A percentile compares a stretch with the other conserved stretches of the same genome.
phyloP scores from a whole-genome alignment of 306 rosid species.

The Acmispon strigosus region DNA sequence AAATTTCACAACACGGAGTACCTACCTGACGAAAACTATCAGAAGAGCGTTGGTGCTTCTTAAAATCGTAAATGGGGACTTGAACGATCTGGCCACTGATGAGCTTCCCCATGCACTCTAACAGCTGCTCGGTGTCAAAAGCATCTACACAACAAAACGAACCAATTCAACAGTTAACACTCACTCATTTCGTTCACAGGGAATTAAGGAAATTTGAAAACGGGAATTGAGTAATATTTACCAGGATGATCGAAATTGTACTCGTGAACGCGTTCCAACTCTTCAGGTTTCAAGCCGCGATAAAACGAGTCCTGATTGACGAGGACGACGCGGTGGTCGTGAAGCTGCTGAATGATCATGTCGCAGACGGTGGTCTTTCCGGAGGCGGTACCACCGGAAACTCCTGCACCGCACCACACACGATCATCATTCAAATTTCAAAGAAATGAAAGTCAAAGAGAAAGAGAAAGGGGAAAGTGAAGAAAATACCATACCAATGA shows the following conservation, averaged over 20 bases:
- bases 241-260: constrained; percentile 99
- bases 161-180: background rate
- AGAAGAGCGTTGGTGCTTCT: constrained; percentile 69
- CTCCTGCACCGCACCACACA: constrained; percentile 41
- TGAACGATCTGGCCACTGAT: constrained; percentile 66
- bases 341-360: constrained; percentile 98
- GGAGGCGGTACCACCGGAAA: constrained; percentile 98
- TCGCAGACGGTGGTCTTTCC: constrained; percentile 98
- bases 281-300: constrained; percentile 91
- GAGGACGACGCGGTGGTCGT: constrained; percentile 92
- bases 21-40: constrained; percentile 97
- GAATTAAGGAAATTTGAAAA: background rate
- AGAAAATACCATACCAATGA: constrained; percentile 77
- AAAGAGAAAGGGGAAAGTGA: no score
- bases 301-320: constrained; percentile 98
- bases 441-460: no score
- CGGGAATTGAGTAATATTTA: background rate
- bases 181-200: background rate
- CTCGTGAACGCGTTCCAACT: constrained; percentile 66
- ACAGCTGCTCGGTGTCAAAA: constrained; percentile 84
- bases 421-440: no score
- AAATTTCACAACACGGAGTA: background rate
- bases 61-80: constrained; percentile 89
- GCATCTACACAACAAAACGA: constrained; percentile 47
- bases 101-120: constrained; percentile 69